Evolutionary conservation across 1,284 basidiomycete species (phyloP).

Genomic region (Laetiporus sulphureus): DNA sequence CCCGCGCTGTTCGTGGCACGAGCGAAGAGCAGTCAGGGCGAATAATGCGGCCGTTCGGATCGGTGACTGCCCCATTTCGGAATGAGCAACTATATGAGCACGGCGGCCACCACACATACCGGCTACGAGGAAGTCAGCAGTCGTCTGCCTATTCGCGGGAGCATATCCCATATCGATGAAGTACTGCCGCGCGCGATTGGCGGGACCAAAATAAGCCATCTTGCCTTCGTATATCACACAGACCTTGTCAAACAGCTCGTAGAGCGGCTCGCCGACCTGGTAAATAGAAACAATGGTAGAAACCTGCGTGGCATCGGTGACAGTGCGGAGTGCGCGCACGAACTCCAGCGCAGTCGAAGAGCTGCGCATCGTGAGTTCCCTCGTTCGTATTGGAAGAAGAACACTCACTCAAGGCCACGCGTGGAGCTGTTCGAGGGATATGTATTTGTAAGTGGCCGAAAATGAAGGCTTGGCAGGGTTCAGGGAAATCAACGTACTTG

Average conservation of each 20-base stretch:
- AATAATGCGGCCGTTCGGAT: slow-evolving; percentile 34
- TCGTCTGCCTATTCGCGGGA: slow-evolving; percentile 43
- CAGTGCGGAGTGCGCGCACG: slow-evolving; percentile 42
- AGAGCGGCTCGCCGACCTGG: slow-evolving; percentile 44
- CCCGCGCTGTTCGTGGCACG: slow-evolving; percentile 37
- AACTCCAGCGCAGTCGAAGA: slow-evolving; percentile 53
- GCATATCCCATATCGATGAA: slow-evolving; percentile 56
- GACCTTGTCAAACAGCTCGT: slow-evolving; percentile 52
- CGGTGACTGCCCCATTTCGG: slow-evolving; percentile 31
- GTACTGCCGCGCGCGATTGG: slow-evolving; percentile 44
- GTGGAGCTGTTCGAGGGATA: slow-evolving; percentile 34
- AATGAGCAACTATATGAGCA: not conserved
- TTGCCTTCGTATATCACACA: slow-evolving; percentile 55
- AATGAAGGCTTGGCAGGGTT: slow-evolving; percentile 4
- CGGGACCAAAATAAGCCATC: slow-evolving; percentile 55
- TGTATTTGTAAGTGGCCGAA: slow-evolving; percentile 1
- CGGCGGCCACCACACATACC: slow-evolving; percentile 13
- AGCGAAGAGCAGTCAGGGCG: slow-evolving; percentile 31
- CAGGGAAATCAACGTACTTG: slow-evolving; percentile 38
- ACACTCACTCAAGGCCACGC: slow-evolving; percentile 30
- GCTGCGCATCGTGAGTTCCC: slow-evolving; percentile 16
- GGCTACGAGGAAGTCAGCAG: slow-evolving; percentile 48
- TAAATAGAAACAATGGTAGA: slow-evolving; percentile 52
- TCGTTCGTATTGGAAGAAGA: not conserved
- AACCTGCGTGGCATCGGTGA: slow-evolving; percentile 39